Base-by-base conservation (phyloP, 2,329 filamentous ascomycete species). In the Beauveria rudraprayagi region DNA sequence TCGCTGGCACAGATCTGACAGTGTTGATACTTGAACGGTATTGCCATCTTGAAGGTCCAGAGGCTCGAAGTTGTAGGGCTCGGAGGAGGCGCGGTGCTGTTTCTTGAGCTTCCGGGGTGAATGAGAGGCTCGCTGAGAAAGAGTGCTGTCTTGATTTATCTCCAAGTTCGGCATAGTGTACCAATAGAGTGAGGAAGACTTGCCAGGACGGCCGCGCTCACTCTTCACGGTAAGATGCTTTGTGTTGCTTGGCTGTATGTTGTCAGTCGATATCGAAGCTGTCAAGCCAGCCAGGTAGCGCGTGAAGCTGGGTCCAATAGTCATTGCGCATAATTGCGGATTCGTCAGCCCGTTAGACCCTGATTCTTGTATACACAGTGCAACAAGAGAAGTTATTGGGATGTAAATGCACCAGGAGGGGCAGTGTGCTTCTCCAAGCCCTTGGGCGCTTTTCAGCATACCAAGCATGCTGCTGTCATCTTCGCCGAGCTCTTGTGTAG, bases 241-340 rank as follows among this genome's bases (percentile, higher is more conserved):
- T 28, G 76, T 60, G 50, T 72, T 66, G 41, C 55, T 37, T 5
- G 73, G 74, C 46, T 76, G 74, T 4, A 73, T 62, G 22, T 64
- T 66, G 1, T 71, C 62, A 2, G 68, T 67, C 1, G 73, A 70
- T 44, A 75, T 66, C 11, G 71, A 70, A 5, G 69, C 70, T 5
- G 74, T 76, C 66, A 75, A 66, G 5, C 72, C 71, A 2, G 74
- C 74, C 7, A 76, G 65, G 51, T 70, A 75, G 24, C 74, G 70
- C 46, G 70, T 74, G 59, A 75, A 76, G 5, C 72, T 69, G 22
- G 69, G 64, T 2, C 74, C 74, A 3, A 75, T 61, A 1, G 74
- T 76, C 47, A 76, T 62, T 10, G 67, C 70, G 62, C 73, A 75
- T 5, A 76, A 67, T 47, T 74, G 72, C 0, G 73, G 72, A 58